Evolutionary conservation across 208 protist genomes (phyloP).

Genomic region (Trypanosoma brucei): DNA sequence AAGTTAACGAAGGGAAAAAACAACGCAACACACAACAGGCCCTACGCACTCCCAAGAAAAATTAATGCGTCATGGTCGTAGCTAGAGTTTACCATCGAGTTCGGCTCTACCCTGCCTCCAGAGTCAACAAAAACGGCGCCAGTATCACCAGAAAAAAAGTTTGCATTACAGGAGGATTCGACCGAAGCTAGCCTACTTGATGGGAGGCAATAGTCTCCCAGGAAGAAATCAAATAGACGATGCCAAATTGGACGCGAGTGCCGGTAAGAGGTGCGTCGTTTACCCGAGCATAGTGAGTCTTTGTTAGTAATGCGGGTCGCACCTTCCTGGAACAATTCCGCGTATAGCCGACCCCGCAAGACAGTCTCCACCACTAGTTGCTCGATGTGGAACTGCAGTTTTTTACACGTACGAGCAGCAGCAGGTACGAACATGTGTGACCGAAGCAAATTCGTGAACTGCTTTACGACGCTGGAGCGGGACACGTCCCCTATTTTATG

Average conservation of each 20-base stretch:
- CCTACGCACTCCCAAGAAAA: slow-evolving; percentile 29
- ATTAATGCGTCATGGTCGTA: slow-evolving; percentile 28
- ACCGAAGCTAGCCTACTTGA: not conserved
- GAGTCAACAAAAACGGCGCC: slow-evolving; percentile 5
- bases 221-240: not conserved
- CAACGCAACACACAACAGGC: slow-evolving; percentile 28
- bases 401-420: slow-evolving; percentile 21
- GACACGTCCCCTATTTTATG: not conserved
- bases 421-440: slow-evolving; percentile 1
- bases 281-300: slow-evolving; percentile 7
- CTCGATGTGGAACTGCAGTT: slow-evolving; percentile 45
- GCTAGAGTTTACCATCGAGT: slow-evolving; percentile 10
- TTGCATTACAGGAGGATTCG: not conserved
- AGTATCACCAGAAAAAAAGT: not conserved
- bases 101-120: not conserved
- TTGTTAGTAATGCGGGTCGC: slow-evolving; percentile 18
- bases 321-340: slow-evolving; percentile 39
- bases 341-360: slow-evolving; percentile 59
- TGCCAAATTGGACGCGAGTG: not conserved
- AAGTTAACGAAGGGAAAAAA: not conserved
- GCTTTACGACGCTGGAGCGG: slow-evolving; percentile 5
- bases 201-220: not conserved
- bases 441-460: slow-evolving; percentile 13
- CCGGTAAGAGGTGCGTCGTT: not conserved
- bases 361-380: slow-evolving; percentile 64